Evolutionary conservation across 495 filamentous ascomycete genomes (phyloP).

Genomic region (Penicillium cinerascens): DNA sequence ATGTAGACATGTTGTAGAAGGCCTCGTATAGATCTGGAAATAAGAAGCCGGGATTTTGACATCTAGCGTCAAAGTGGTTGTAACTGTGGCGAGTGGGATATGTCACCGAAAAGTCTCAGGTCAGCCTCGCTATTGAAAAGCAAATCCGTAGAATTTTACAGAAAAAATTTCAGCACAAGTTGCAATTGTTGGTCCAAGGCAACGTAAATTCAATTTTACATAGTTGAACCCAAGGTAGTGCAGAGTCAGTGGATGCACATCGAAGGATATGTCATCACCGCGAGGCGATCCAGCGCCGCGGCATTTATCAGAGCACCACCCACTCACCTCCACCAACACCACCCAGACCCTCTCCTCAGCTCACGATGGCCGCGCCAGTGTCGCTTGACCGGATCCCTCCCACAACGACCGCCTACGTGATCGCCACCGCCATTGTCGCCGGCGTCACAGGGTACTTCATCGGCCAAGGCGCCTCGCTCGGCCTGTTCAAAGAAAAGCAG

Average conservation of each 20-base stretch:
- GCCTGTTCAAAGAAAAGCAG: conserved; percentile 45
- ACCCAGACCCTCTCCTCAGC: background rate
- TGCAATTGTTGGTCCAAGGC: background rate
- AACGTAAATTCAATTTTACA: background rate
- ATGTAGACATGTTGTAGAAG: background rate
- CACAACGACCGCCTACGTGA: conserved; percentile 48
- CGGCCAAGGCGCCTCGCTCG: conserved; percentile 49
- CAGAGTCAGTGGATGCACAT: background rate
- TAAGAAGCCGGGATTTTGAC: too few species aligned
- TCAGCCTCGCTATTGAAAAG: background rate
- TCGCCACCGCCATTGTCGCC: conserved; percentile 63
- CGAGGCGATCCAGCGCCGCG: background rate
- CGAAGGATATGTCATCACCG: background rate
- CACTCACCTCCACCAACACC: background rate
- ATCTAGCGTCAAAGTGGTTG: too few species aligned
- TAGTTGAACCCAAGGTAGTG: background rate
- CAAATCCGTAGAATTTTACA: too few species aligned
- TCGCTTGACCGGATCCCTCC: conserved; percentile 38
- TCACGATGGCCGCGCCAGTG: conserved; percentile 39
- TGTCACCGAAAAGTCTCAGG: background rate
- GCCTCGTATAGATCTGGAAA: too few species aligned
- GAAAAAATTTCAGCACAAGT: background rate
- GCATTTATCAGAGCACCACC: background rate
- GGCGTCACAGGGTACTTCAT: conserved; percentile 65
- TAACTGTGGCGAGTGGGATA: background rate